These are phyloP conservation scores for Thyridium curvatum DNA, from an alignment of 2,329 filamentous ascomycete species.

Conservation along the genomic window DNA sequence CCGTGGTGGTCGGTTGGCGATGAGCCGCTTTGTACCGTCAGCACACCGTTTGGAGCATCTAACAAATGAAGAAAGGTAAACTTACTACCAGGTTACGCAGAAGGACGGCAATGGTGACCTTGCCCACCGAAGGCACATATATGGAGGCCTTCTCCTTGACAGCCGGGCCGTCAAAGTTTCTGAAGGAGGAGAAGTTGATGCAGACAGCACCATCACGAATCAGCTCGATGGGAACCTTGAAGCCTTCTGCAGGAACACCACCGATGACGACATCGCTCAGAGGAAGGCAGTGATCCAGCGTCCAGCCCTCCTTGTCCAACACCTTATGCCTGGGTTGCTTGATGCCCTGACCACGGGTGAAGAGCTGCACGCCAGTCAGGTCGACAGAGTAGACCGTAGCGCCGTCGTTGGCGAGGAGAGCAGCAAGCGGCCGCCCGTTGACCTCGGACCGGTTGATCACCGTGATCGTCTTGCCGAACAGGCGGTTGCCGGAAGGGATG, in stretches of 20 bases:
- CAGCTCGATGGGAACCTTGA: conserved; percentile 80
- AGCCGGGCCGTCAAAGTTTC: conserved; percentile 80
- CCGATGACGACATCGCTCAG: conserved; percentile 92
- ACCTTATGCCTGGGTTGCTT: conserved; percentile 83
- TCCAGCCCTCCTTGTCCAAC: conserved; percentile 73
- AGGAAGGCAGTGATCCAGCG: conserved; percentile 72
- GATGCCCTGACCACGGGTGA: conserved; percentile 83
- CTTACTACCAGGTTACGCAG: conserved; percentile 82
- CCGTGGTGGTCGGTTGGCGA: conserved; percentile 14
- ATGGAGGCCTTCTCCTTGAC: conserved; percentile 95
- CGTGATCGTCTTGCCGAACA: conserved; percentile 91
- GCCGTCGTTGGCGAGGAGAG: conserved; percentile 90
- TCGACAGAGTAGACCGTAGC: conserved; percentile 95
- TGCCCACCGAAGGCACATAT: conserved; percentile 94
- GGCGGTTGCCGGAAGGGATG: conserved; percentile 82
- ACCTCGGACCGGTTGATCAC: conserved; percentile 97
- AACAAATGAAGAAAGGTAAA: conserved; percentile 13
- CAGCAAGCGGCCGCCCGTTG: conserved; percentile 86
- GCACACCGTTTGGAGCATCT: neutral
- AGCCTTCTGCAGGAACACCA: conserved; percentile 81
- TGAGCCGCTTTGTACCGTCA: conserved; percentile 13
- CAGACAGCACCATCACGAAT: conserved; percentile 91
- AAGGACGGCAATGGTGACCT: conserved; percentile 91
- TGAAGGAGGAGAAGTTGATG: conserved; percentile 95
- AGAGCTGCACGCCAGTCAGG: conserved; percentile 83